Conservation (phyloP, 2,329 filamentous ascomycete genomes). For the Penicillium sp. region DNA sequence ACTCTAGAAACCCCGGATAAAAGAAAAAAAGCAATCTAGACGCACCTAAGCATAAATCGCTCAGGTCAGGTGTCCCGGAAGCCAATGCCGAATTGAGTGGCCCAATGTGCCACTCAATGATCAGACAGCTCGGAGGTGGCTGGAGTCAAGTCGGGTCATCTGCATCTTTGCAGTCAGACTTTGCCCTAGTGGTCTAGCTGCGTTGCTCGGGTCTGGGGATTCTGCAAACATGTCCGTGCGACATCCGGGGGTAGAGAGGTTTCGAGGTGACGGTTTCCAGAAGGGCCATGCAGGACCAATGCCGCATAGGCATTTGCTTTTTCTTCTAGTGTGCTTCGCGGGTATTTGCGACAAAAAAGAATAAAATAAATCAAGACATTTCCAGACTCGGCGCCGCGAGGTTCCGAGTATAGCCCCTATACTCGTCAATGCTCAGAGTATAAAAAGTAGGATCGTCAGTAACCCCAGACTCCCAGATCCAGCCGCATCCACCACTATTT, state of each 20-base stretch:
- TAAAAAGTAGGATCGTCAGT: constrained; percentile 7
- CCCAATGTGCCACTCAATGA: neutral
- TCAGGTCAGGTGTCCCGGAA: constrained; percentile 2
- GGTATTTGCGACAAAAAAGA: neutral
- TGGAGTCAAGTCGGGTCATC: constrained; percentile 22
- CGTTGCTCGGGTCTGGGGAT: constrained; percentile 20
- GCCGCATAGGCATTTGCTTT: neutral
- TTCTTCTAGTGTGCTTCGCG: neutral
- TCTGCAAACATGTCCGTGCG: constrained; percentile 27
- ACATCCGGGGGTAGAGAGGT: neutral
- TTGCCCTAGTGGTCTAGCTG: constrained; percentile 18
- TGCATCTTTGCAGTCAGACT: constrained; percentile 18
- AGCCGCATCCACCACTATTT: constrained; percentile 10
- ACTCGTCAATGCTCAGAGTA: neutral
- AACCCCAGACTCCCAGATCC: constrained; percentile 13
- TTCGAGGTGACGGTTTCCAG: neutral
- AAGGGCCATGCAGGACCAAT: neutral
- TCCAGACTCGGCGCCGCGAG: neutral
- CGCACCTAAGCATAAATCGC: neutral
- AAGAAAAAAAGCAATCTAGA: neutral
- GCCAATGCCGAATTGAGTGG: neutral
- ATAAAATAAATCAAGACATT: too few species aligned
- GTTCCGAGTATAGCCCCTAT: neutral
- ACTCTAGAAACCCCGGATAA: neutral
- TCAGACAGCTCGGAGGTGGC: constrained; percentile 6